Conservation (phyloP, 208 protist species). For the Phytomonas francai region DNA sequence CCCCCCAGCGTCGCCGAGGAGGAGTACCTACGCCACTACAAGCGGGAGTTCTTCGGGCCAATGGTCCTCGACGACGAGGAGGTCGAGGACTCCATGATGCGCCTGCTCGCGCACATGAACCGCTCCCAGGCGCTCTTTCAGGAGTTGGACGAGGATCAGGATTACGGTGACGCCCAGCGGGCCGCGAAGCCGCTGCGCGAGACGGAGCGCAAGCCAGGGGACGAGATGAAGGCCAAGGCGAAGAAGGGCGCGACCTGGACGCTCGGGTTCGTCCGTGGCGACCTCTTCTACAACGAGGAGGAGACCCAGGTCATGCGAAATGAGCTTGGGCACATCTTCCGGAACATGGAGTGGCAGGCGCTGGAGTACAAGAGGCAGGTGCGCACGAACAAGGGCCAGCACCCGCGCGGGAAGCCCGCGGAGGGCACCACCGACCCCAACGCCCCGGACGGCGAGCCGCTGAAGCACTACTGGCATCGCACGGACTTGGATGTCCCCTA, state of each 20-base stretch:
- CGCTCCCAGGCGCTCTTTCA: slow-evolving; percentile 67
- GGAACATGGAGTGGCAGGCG: slow-evolving; percentile 87
- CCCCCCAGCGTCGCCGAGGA: slow-evolving; percentile 77
- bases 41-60: slow-evolving; percentile 78
- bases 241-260: slow-evolving; percentile 80
- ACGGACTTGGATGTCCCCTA: slow-evolving; percentile 83
- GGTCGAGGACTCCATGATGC: slow-evolving; percentile 84
- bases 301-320: slow-evolving; percentile 85
- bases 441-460: slow-evolving; percentile 58
- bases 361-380: slow-evolving; percentile 88
- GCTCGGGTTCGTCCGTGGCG: slow-evolving; percentile 71
- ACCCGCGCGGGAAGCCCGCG: slow-evolving; percentile 64
- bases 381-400: slow-evolving; percentile 73
- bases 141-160: slow-evolving; percentile 83
- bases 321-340: slow-evolving; percentile 79
- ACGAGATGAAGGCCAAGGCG: slow-evolving; percentile 47
- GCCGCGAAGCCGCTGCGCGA: slow-evolving; percentile 59
- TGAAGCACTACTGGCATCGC: slow-evolving; percentile 84
- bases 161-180: slow-evolving; percentile 73
- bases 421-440: slow-evolving; percentile 77
- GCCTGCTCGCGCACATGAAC: slow-evolving; percentile 84
- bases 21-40: slow-evolving; percentile 76
- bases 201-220: slow-evolving; percentile 53
- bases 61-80: slow-evolving; percentile 86
- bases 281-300: slow-evolving; percentile 90